Conservation (phyloP, 1,139 yeast genomes). For the Geotrichum candidum region DNA sequence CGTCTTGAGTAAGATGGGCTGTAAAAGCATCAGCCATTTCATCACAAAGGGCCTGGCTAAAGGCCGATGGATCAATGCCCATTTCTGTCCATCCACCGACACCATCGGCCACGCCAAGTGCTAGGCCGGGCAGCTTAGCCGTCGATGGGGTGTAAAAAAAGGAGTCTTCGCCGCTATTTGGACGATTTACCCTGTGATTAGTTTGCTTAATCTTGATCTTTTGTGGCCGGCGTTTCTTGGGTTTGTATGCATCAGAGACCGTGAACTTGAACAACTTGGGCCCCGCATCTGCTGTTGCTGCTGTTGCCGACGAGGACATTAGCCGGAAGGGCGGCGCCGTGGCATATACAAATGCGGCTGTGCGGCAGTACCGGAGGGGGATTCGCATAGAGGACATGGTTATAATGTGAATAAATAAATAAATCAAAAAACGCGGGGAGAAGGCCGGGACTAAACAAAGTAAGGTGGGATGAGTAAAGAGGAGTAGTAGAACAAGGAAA, state of each 20-base stretch:
- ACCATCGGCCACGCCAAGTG: constrained; percentile 93
- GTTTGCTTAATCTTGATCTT: neutral
- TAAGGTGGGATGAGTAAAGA: neutral
- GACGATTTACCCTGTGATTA: neutral
- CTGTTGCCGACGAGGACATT: neutral
- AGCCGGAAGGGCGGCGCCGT: neutral
- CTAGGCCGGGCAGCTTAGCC: constrained; percentile 40
- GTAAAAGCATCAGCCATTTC: constrained; percentile 27
- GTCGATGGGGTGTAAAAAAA: constrained; percentile 48
- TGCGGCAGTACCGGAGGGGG: neutral
- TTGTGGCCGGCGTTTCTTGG: constrained; percentile 8
- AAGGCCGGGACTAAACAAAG: neutral
- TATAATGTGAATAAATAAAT: neutral
- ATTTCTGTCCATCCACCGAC: constrained; percentile 97
- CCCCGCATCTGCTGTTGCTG: neutral
- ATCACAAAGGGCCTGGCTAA: constrained; percentile 35
- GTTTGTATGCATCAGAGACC: constrained; percentile 12
- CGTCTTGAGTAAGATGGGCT: neutral
- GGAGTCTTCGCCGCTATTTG: constrained; percentile 76
- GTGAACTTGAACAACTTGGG: constrained; percentile 4
- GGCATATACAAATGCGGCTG: neutral
- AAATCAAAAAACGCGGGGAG: neutral
- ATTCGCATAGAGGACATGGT: neutral
- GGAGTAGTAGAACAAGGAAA: no score
- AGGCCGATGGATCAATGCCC: constrained; percentile 69